Evolutionary conservation across 176 grass and related monocot genomes (phyloP), one percentile per base, ranked within the genome.

Genomic region (Avena insularis): DNA sequence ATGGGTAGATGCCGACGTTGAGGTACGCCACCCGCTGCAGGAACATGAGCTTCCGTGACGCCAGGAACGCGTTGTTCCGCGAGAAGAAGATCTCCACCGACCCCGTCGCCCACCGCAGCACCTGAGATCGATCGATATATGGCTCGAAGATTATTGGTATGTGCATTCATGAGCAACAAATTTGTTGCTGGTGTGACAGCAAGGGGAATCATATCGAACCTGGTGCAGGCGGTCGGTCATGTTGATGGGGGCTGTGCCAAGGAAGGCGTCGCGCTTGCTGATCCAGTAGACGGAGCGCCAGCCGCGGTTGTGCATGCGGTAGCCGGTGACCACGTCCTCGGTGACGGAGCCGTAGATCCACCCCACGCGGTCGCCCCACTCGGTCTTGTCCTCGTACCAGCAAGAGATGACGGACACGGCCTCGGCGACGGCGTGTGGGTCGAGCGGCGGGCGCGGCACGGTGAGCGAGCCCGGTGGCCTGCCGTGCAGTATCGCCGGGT

Each of bases 71-170:
- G 86, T 99, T 99, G 90, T 99, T 98, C 23, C 94, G 89, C 0
- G 97, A 98, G 97, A 99, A 99, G 97, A 99, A 99, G 79, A 99
- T 99, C 85, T 99, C 97, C 11, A 96, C 97, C 0, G 97, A 99
- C 0, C 97, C 97, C 5, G 97, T 99, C 6, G 97, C 97, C 97
- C 97, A 99, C 0, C 97, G 97, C 21, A 99, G 74, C 87, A 99
- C 97, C 90, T 85, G 67, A 16, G 25, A 15, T 45, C 8, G 10
- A 9, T 9, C 5, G 38, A 40, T 40, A 40, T 40, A 40, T 66
- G 63, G 62, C 12, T 65, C 2, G 25, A 31, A 9, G 46, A 48
- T 48, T 43, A 7, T 50, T 50, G 49, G 11, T 50, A 50, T 12
- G 11, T 13, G 49, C 12, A 50, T 11, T 55, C 53, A 17, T 17